Percentiles rank a stretch among this genome's conserved stretches.
These are phyloP conservation scores for Diaporthe nobilis DNA, from an alignment of 2,329 filamentous ascomycete species.

Conservation along the genomic window DNA sequence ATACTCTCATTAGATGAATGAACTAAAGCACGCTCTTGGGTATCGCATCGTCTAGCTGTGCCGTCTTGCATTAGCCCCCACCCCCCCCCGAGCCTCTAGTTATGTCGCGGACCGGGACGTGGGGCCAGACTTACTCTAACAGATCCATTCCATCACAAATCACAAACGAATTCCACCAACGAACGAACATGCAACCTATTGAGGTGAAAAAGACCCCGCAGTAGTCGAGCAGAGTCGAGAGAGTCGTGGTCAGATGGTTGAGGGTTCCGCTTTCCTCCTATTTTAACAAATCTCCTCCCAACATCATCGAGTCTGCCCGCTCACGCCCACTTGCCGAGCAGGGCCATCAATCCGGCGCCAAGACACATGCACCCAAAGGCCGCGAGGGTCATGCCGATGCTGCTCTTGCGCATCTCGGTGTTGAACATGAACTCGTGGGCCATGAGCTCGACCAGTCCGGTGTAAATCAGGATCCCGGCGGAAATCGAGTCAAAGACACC, in stretches of 20 bases:
- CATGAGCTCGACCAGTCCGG: conserved; percentile 63
- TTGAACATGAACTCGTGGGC: conserved; percentile 66
- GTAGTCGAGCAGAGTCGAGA: background rate
- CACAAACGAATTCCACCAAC: background rate
- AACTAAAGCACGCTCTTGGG: conserved; percentile 18
- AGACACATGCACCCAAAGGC: conserved; percentile 56
- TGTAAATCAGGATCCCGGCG: conserved; percentile 65
- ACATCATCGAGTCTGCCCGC: background rate
- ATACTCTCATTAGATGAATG: conserved; percentile 40
- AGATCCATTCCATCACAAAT: conserved; percentile 6
- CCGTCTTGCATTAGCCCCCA: conserved; percentile 36
- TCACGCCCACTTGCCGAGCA: conserved; percentile 66
- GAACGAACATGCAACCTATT: conserved; percentile 5
- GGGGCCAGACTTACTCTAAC: conserved; percentile 34
- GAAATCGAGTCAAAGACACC: conserved; percentile 62
- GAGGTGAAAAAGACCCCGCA: conserved; percentile 6
- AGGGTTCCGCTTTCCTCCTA: background rate
- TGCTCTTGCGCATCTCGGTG: conserved; percentile 52
- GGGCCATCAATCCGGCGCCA: conserved; percentile 61
- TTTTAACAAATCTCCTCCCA: background rate
- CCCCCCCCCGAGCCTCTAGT: background rate
- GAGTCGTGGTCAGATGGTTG: background rate
- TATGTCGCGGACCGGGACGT: background rate
- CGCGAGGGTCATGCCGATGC: conserved; percentile 54
- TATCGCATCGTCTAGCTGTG: conserved; percentile 28